Evolutionary conservation across 106 monocot species (phyloP).

Genomic region (Dendrobium catenatum): DNA sequence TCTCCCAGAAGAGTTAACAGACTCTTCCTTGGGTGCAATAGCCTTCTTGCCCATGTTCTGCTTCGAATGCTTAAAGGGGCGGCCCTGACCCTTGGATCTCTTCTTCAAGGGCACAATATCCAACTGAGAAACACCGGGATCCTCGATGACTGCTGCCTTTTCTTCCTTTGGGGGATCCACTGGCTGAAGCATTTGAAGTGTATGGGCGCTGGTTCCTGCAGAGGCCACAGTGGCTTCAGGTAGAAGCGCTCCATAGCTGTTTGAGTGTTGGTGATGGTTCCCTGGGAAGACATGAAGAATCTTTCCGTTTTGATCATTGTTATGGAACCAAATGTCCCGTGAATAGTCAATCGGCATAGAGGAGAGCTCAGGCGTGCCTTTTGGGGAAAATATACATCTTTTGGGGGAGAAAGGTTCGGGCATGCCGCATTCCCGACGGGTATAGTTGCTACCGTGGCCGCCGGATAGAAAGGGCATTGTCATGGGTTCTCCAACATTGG

Average conservation of each 20-base stretch:
- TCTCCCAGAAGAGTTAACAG: conserved; percentile 1
- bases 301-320: conserved; percentile 21
- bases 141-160: conserved; percentile 6
- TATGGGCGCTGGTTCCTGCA: not conserved
- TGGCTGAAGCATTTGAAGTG: conserved; percentile 38
- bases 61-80: conserved; percentile 37
- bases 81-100: conserved; percentile 21
- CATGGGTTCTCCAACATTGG: conserved; percentile 34
- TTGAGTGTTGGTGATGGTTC: conserved; percentile 13
- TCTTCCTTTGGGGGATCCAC: conserved; percentile 22
- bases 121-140: not conserved
- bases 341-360: conserved; percentile 22
- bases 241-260: conserved; percentile 8
- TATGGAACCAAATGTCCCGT: conserved; percentile 32
- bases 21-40: conserved; percentile 10
- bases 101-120: conserved; percentile 37
- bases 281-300: conserved; percentile 19
- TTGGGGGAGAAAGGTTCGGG: conserved; percentile 10
- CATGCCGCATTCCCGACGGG: conserved; percentile 16
- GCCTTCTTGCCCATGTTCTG: conserved; percentile 51
- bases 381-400: not conserved
- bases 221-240: conserved; percentile 2
- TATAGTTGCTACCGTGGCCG: conserved; percentile 9
- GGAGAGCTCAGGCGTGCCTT: conserved; percentile 12
- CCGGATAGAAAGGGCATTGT: conserved; percentile 37